Base-by-base conservation (phyloP, 2,329 filamentous ascomycete genomes). In the Pyricularia sp. region DNA sequence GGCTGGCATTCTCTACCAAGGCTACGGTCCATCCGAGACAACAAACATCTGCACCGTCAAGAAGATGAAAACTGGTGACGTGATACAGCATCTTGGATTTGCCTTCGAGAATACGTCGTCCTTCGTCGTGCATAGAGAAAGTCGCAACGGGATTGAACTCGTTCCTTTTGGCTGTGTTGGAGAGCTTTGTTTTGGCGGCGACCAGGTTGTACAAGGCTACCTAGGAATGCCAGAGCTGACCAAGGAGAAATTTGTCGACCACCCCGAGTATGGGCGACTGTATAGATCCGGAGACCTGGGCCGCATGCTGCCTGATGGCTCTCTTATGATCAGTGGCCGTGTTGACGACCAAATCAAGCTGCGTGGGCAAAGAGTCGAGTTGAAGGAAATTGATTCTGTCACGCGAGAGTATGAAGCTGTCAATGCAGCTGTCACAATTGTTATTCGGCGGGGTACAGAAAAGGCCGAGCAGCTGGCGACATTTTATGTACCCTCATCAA, bases 1-100 rank as follows among this genome's bases (percentile, higher is more conserved):
- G 93, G 81, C 80, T 0, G 80, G 77, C 53, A 82, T 86, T 16
- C 78, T 96, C 0, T 92, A 87, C 72, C 88, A 94, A 77, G 91
- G 87, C 0, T 96, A 96, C 68, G 91, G 91, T 0, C 90, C 91
- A 0, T 91, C 89, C 0, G 92, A 96, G 73, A 91, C 89, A 0
- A 96, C 91, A 1, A 96, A 96, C 68, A 92, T 96, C 24, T 96
- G 90, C 75, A 91, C 89, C 0, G 82, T 93, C 9, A 87, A 87
- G 66, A 79, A 82, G 53, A 86, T 93, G 72, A 74, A 77, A 0
- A 68, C 70, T 0, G 75, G 78, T 0, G 84, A 92, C 70, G 76
- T 82, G 24, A 84, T 90, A 63, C 87, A 87, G 67, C 92, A 93
- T 69, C 85, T 96, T n/a, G 93, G 93, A 0, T 81, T 79, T 66